Evolutionary conservation across 129 eudicot species (phyloP).

Genomic region (Sambucus nigra): DNA sequence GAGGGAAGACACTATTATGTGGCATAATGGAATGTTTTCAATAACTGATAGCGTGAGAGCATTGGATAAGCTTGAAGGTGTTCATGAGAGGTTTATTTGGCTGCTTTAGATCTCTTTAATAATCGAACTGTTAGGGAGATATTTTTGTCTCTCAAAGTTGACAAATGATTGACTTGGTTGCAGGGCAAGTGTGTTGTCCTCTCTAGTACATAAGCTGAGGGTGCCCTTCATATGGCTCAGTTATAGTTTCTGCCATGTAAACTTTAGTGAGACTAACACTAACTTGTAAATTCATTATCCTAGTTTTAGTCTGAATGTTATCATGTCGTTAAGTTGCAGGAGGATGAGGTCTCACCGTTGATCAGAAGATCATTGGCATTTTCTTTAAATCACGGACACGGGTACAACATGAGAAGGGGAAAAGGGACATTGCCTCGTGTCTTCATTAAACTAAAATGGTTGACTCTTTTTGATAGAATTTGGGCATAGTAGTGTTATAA

Average conservation of each 20-base stretch:
- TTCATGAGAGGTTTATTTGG: constrained; percentile 33
- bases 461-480: no score
- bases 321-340: not conserved
- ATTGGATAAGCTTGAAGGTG: constrained; percentile 29
- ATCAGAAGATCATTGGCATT: not conserved
- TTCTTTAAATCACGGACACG: no score
- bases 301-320: not conserved
- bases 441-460: no score
- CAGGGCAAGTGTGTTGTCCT: constrained; percentile 30
- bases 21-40: constrained; percentile 20
- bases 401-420: no score
- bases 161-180: constrained; percentile 41
- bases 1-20: constrained; percentile 31
- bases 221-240: not conserved
- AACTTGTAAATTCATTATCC: constrained; percentile 2
- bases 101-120: constrained; percentile 43
- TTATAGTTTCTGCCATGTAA: not conserved
- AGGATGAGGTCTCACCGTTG: not conserved
- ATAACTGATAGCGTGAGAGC: constrained; percentile 32
- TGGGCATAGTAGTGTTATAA: no score
- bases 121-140: constrained; percentile 38
- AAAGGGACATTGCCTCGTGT: no score
- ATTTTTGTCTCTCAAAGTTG: constrained; percentile 43
- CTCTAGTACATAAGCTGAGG: constrained; percentile 1
- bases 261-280: not conserved